Evolutionary conservation across 805 yeast species (phyloP).

Genomic region (Sugiyamaella smithiae): DNA sequence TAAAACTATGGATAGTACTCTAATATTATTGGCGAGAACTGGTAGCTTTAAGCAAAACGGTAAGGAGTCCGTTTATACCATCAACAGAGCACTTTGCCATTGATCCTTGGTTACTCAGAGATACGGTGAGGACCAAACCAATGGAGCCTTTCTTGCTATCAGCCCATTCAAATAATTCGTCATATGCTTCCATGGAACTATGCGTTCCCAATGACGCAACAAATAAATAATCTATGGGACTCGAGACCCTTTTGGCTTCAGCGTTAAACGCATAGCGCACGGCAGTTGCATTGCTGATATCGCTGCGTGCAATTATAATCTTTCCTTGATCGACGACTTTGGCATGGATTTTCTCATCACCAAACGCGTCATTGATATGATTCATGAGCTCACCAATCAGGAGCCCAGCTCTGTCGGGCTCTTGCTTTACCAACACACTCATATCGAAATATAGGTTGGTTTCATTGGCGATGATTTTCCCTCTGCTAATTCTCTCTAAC

Average conservation of each 20-base stretch:
- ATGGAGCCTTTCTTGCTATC: slow-evolving; percentile 15
- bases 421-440: slow-evolving; percentile 53
- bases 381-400: slow-evolving; percentile 82
- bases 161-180: slow-evolving; percentile 31
- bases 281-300: slow-evolving; percentile 52
- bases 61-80: slow-evolving; percentile 34
- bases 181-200: slow-evolving; percentile 30
- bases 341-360: slow-evolving; percentile 69
- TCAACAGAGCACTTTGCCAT: slow-evolving; percentile 32
- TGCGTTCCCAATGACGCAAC: slow-evolving; percentile 23
- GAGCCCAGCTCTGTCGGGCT: slow-evolving; percentile 59
- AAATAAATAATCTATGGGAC: slow-evolving; percentile 27
- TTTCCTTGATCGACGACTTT: slow-evolving; percentile 54
- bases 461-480: slow-evolving; percentile 68
- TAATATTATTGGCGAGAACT: no score
- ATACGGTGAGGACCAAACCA: slow-evolving; percentile 27
- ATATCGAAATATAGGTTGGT: slow-evolving; percentile 76
- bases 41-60: slow-evolving; percentile 19
- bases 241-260: slow-evolving; percentile 3
- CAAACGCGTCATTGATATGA: slow-evolving; percentile 74
- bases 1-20: no score
- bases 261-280: slow-evolving; percentile 31
- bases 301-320: slow-evolving; percentile 67
- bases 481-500: slow-evolving; percentile 77
- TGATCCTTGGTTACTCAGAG: slow-evolving; percentile 32